Evolutionary conservation across 768 basidiomycete species (phyloP).

Genomic region (Strobilomyces confusus): DNA sequence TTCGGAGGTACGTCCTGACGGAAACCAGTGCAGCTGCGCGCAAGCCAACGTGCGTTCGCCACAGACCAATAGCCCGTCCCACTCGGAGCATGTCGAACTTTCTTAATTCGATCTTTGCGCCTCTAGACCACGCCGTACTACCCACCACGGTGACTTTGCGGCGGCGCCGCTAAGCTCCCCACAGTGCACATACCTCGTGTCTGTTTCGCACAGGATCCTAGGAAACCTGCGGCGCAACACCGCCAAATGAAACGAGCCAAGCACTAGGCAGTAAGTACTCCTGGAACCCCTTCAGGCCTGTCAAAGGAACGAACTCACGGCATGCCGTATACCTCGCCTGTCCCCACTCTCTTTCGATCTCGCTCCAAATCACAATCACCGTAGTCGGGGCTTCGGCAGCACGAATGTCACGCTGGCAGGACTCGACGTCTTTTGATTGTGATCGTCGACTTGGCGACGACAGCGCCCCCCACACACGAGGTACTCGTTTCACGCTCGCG

Average conservation of each 20-base stretch:
- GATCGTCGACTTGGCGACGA: slow-evolving; percentile 7
- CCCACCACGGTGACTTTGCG: not conserved
- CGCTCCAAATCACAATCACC: slow-evolving; percentile 1
- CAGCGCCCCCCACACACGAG: not conserved
- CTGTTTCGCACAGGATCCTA: not conserved
- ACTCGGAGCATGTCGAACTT: slow-evolving; percentile 1
- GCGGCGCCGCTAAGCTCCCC: not conserved
- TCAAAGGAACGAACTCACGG: slow-evolving; percentile 1
- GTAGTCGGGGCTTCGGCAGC: not conserved
- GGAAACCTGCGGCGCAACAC: not conserved
- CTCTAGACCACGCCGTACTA: slow-evolving; percentile 4
- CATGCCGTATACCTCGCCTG: not conserved
- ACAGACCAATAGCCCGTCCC: slow-evolving; percentile 9
- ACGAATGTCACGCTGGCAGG: not conserved
- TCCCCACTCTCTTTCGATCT: slow-evolving; percentile 11
- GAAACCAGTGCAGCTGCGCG: not conserved
- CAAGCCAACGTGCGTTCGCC: slow-evolving; percentile 18
- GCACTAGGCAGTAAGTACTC: not conserved
- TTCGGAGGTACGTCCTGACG: not conserved
- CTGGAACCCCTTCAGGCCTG: not conserved
- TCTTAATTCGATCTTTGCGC: slow-evolving; percentile 11
- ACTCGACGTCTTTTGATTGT: not conserved
- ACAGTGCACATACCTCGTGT: slow-evolving; percentile 13
- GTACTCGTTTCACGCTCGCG: slow-evolving; percentile 2
- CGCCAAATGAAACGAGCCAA: slow-evolving; percentile 1